Percentiles rank a stretch among this genome's conserved stretches.
Evolutionary conservation across 208 protist species (phyloP).

Genomic region (Naegleria fowleri): DNA sequence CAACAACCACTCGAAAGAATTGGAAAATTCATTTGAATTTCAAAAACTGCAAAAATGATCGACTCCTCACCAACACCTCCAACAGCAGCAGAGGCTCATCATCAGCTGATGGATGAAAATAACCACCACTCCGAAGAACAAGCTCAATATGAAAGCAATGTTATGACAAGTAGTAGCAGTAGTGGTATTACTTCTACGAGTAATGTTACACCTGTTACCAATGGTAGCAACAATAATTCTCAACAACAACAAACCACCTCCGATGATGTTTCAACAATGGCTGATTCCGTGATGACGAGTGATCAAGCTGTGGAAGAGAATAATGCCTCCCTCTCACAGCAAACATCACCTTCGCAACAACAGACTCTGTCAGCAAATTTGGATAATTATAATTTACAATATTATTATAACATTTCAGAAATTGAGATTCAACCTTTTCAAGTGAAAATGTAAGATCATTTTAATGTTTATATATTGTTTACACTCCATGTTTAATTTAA

Average conservation of each 20-base stretch:
- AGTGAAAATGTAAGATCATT: not conserved
- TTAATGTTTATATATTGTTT: not conserved
- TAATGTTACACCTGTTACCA: not conserved
- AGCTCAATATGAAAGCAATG: not conserved
- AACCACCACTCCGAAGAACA: not conserved
- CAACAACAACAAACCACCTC: not conserved
- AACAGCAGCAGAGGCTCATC: not conserved
- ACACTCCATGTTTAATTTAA: not conserved
- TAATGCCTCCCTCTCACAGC: not conserved
- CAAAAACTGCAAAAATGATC: too few species aligned
- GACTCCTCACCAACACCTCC: not conserved
- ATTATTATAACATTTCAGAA: not conserved
- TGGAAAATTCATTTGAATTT: too few species aligned
- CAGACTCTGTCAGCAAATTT: not conserved
- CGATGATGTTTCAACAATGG: not conserved
- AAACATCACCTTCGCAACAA: not conserved
- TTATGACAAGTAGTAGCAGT: not conserved
- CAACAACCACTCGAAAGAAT: too few species aligned
- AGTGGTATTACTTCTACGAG: not conserved
- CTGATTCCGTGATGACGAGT: not conserved
- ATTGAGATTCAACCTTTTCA: not conserved
- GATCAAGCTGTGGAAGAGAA: not conserved
- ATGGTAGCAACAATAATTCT: not conserved
- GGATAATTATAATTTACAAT: not conserved
- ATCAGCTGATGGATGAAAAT: not conserved